Evolutionary conservation across 192 early-diverging fungal species (phyloP), one percentile per base, ranked within the genome.

Genomic region (Entomortierella chlamydospora): DNA sequence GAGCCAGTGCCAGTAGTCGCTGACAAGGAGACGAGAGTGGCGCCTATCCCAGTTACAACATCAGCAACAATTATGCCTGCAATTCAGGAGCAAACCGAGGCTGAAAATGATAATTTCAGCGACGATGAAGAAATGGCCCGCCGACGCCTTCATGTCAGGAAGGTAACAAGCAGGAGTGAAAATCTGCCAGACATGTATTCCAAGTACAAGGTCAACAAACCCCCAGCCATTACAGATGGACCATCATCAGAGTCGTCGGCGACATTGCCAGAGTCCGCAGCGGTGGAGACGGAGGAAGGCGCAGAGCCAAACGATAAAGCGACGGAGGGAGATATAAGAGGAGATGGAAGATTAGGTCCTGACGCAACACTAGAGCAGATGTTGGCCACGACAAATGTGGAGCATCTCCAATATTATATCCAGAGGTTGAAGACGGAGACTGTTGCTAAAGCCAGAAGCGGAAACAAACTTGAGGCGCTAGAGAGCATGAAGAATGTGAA

Each of bases 401-500:
- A 52, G 11, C 56, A 79, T 41, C 30, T 79, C 3, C 33, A 47
- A 25, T 70, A 55, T 30, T 70, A 79, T 54, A 79, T 79, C 41
- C 76, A 79, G 49, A 55, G 63, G 30, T 22, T 79, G 11, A 79
- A 79, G 58, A 79, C 76, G 10, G 76, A 69, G 15, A 79, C 76
- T 5, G 76, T 79, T n/a, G 61, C 76, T 25, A 79, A 79, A 57
- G 76, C 76, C 0, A 31, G 76, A 18, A 47, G 26, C 26, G 76
- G 76, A 25, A 64, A 43, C 29, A 79, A 79, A 62, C 39, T 70
- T 59, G 76, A 61, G 15, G 76, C 76, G 0, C 41, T 79, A 28
- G 68, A 79, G 53, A 68, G 67, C 0, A 79, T 79, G 76, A 79
- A 79, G 76, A 70, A 59, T n/a, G 76, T 79, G 20, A 79, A 79